A percentile compares a stretch with the other conserved stretches of the same genome.
Conservation (phyloP, 2,329 filamentous ascomycete species). For the Anisogramma anomala region DNA sequence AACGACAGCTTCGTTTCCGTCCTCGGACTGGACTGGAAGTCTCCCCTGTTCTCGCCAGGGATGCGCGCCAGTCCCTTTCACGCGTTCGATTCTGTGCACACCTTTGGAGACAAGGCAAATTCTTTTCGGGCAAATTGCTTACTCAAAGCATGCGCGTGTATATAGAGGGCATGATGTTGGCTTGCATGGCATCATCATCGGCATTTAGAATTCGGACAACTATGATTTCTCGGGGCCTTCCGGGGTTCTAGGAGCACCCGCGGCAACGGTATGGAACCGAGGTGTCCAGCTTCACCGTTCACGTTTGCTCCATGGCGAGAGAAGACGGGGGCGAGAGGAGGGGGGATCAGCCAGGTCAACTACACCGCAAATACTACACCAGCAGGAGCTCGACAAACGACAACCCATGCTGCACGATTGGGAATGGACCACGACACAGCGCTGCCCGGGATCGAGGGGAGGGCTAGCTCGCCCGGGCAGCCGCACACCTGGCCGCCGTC, state of each 20-base stretch:
- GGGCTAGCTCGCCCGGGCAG: slow-evolving; percentile 23
- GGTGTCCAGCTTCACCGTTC: slow-evolving; percentile 29
- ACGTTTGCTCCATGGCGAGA: slow-evolving; percentile 30
- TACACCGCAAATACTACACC: slow-evolving; percentile 8
- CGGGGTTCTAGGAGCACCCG: slow-evolving; percentile 36
- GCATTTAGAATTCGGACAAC: slow-evolving; percentile 32
- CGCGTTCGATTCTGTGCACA: slow-evolving; percentile 15
- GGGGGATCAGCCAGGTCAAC: slow-evolving; percentile 11
- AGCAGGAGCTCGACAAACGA: slow-evolving; percentile 17
- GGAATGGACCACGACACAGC: slow-evolving; percentile 14
- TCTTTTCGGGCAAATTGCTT: slow-evolving; percentile 19
- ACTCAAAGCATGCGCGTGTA: slow-evolving; percentile 27
- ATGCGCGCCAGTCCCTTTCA: slow-evolving; percentile 8
- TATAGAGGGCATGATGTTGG: slow-evolving; percentile 38
- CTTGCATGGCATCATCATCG: slow-evolving; percentile 38
- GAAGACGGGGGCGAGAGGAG: too few species aligned
- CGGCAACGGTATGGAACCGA: slow-evolving; percentile 25
- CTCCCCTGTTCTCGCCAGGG: slow-evolving; percentile 6
- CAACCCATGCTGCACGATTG: slow-evolving; percentile 8
- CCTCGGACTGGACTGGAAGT: slow-evolving; percentile 12
- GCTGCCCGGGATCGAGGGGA: slow-evolving; percentile 21
- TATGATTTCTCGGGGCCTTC: slow-evolving; percentile 22
- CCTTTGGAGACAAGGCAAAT: slow-evolving; percentile 14
- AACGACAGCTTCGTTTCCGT: slow-evolving; percentile 1
- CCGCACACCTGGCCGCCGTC: slow-evolving; percentile 5